Conservation (phyloP, 1,284 basidiomycete genomes). For the Ganoderma multipileum region DNA sequence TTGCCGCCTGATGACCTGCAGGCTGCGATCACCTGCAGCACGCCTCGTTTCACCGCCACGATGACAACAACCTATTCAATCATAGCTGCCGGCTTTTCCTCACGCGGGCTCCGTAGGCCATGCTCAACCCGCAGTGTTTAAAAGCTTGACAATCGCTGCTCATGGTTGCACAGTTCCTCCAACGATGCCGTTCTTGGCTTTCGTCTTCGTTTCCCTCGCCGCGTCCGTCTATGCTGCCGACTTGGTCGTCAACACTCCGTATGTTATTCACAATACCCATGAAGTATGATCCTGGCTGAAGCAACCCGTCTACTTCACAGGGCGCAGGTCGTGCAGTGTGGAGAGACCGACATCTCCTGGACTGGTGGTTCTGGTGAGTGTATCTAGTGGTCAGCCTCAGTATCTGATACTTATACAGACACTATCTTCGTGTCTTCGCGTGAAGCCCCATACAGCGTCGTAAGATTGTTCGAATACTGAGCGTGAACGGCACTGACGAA, state of each 20-base stretch:
- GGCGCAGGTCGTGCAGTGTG: background rate
- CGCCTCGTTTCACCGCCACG: too few relatives aligned
- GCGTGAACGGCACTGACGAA: background rate
- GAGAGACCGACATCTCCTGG: background rate
- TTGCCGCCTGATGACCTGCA: too few relatives aligned
- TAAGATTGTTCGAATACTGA: background rate
- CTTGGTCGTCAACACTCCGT: background rate
- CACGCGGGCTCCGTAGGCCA: too few relatives aligned
- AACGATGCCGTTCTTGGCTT: background rate
- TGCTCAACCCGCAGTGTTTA: too few relatives aligned
- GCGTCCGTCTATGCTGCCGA: background rate
- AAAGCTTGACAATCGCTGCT: too few relatives aligned
- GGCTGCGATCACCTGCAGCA: too few relatives aligned
- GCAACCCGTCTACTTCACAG: background rate
- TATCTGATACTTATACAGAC: background rate
- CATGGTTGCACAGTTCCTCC: too few relatives aligned
- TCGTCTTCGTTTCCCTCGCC: background rate
- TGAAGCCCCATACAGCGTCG: background rate
- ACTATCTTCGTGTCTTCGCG: too few relatives aligned
- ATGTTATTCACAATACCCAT: background rate
- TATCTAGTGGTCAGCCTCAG: background rate
- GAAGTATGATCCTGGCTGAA: background rate
- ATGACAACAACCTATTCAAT: too few relatives aligned
- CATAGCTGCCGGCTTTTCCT: too few relatives aligned
- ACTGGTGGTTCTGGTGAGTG: background rate